These are phyloP conservation scores for Yamadazyma scolyti DNA, from an alignment of 805 yeast species.

Conservation along the genomic window DNA sequence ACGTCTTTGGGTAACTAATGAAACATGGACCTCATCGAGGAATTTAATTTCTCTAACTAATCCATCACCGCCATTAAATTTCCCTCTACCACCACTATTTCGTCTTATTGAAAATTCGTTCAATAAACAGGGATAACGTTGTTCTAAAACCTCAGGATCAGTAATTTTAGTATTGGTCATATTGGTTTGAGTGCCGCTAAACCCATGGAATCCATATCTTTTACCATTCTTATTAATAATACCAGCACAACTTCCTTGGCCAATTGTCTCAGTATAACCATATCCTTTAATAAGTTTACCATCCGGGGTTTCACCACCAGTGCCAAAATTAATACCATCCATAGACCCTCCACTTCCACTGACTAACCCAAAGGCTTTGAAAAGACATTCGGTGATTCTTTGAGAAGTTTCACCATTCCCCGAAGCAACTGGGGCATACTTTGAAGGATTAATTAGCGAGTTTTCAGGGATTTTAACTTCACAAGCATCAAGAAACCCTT, in stretches of 20 bases:
- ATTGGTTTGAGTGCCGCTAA: constrained; percentile 41
- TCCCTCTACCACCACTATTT: constrained; percentile 16
- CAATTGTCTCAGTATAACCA: constrained; percentile 15
- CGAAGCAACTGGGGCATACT: constrained; percentile 17
- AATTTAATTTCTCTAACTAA: constrained; percentile 17
- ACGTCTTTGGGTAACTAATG: constrained; percentile 17
- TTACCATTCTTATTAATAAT: constrained; percentile 9
- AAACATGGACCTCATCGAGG: constrained; percentile 12
- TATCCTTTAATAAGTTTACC: constrained; percentile 15
- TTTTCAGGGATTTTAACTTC: constrained; percentile 13
- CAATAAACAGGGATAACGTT: constrained; percentile 15
- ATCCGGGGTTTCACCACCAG: constrained; percentile 14
- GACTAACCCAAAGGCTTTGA: constrained; percentile 18
- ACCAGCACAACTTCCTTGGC: constrained; percentile 19
- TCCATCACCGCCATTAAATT: constrained; percentile 17
- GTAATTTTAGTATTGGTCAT: constrained; percentile 30
- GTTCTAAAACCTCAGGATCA: constrained; percentile 17
- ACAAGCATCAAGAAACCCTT: constrained; percentile 18
- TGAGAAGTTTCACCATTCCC: constrained; percentile 20
- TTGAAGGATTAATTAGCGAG: constrained; percentile 14
- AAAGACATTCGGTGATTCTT: constrained; percentile 17
- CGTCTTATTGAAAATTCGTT: constrained; percentile 12
- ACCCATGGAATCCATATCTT: constrained; percentile 13
- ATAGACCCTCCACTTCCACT: constrained; percentile 19
- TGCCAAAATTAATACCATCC: constrained; percentile 18